Conservation (phyloP, 352 stramenopile genomes). For the Phytophthora boehmeriae region DNA sequence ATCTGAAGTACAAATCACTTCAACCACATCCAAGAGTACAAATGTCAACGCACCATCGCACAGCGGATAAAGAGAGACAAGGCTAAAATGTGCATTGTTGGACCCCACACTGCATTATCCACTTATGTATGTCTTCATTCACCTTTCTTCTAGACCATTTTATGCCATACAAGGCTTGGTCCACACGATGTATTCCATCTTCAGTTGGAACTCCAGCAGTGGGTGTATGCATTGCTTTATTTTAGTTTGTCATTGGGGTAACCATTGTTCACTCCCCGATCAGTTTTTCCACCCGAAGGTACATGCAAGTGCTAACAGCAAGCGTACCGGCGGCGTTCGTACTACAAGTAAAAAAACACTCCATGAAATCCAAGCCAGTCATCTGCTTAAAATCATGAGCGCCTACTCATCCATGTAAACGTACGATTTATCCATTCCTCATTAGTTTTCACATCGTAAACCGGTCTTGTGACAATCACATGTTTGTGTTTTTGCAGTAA, state of each 20-base stretch:
- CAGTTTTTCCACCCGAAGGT: neutral
- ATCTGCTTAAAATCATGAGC: neutral
- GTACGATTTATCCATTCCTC: neutral
- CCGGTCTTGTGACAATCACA: constrained; percentile 1
- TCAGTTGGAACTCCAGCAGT: constrained; percentile 2
- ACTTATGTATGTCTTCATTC: constrained; percentile 4
- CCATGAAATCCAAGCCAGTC: neutral
- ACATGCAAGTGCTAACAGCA: neutral
- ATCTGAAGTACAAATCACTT: constrained; percentile 13
- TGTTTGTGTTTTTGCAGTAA: no score
- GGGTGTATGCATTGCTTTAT: constrained; percentile 1
- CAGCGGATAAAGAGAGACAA: constrained; percentile 8
- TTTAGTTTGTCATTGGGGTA: constrained; percentile 13
- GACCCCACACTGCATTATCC: neutral
- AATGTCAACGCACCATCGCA: constrained; percentile 1
- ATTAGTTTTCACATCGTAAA: constrained; percentile 6
- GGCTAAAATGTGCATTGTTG: neutral
- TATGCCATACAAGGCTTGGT: constrained; percentile 10
- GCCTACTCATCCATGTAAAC: neutral
- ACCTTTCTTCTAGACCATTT: constrained; percentile 7
- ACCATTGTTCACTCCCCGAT: constrained; percentile 14
- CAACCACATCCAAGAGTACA: constrained; percentile 6
- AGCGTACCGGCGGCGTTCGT: neutral
- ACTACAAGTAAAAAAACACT: neutral
- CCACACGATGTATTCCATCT: neutral